Percentiles rank a stretch among this genome's conserved stretches.
These are phyloP conservation scores for Capsicum rhomboideum DNA, from an alignment of 257 asterid species.

Conservation along the genomic window DNA sequence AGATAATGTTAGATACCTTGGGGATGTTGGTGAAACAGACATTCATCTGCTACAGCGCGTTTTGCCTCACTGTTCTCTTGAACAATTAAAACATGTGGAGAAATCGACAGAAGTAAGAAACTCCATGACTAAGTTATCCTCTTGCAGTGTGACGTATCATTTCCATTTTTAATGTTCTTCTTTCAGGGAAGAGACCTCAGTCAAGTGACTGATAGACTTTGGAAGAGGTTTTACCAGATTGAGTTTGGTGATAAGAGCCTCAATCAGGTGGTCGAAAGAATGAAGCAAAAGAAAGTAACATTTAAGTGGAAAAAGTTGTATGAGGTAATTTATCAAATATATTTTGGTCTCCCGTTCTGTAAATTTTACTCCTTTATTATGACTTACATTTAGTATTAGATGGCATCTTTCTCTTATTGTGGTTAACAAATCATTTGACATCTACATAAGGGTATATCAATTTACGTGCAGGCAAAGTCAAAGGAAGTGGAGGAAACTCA, in stretches of 20 bases:
- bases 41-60: constrained; percentile 64
- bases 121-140: not conserved
- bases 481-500: constrained; percentile 52
- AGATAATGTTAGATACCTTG: constrained; percentile 69
- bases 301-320: constrained; percentile 58
- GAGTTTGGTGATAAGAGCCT: constrained; percentile 49
- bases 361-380: not conserved
- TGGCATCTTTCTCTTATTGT: not conserved
- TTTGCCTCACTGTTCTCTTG: constrained; percentile 66
- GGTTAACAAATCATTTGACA: not conserved
- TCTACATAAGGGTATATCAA: not conserved
- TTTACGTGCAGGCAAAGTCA: constrained; percentile 49
- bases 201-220: constrained; percentile 56
- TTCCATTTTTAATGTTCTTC: not conserved
- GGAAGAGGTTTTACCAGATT: constrained; percentile 58
- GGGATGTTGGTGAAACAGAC: constrained; percentile 87
- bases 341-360: not conserved
- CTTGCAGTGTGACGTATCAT: not conserved
- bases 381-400: not conserved
- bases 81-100: constrained; percentile 71
- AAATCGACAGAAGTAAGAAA: constrained; percentile 52
- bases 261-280: constrained; percentile 34
- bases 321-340: constrained; percentile 35
- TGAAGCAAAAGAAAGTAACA: constrained; percentile 35
- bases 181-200: constrained; percentile 85